phyloP scores from a whole-genome alignment of 495 filamentous ascomycete species.

The Aspergillus olivimuriae region DNA sequence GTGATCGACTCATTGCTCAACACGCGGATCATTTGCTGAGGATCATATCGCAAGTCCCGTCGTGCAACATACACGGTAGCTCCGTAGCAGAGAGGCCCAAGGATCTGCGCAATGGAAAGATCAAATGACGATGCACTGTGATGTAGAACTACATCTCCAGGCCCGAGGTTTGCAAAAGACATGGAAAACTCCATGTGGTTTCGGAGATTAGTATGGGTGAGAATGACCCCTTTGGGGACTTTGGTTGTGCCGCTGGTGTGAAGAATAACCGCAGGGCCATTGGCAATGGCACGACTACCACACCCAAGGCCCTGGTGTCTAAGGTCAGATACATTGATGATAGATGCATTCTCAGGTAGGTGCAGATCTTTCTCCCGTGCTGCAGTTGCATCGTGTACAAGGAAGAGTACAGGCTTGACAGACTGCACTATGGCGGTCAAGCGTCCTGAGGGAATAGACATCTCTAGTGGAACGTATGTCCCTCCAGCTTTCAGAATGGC shows the following conservation, averaged over 20 bases:
- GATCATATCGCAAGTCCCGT: conserved; percentile 15
- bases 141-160: conserved; percentile 18
- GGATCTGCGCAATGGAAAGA: conserved; percentile 20
- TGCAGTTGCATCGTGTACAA: too few relatives aligned
- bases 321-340: neutral
- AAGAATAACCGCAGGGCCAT: conserved; percentile 18
- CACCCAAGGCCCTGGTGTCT: too few relatives aligned
- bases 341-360: too few relatives aligned
- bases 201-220: conserved; percentile 17
- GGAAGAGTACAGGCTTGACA: too few relatives aligned
- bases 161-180: conserved; percentile 5
- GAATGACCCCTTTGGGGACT: conserved; percentile 21
- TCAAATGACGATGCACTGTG: conserved; percentile 28
- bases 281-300: neutral
- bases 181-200: conserved; percentile 21
- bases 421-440: too few relatives aligned
- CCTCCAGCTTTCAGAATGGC: too few relatives aligned
- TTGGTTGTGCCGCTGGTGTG: conserved; percentile 25
- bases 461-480: too few relatives aligned
- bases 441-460: too few relatives aligned
- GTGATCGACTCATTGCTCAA: conserved; percentile 24
- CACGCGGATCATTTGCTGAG: conserved; percentile 21
- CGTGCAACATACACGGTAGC: conserved; percentile 22
- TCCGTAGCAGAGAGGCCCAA: conserved; percentile 17
- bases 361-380: too few relatives aligned